Base-by-base conservation (phyloP, 352 stramenopile genomes). In the Salisapilia sapeloensis region DNA sequence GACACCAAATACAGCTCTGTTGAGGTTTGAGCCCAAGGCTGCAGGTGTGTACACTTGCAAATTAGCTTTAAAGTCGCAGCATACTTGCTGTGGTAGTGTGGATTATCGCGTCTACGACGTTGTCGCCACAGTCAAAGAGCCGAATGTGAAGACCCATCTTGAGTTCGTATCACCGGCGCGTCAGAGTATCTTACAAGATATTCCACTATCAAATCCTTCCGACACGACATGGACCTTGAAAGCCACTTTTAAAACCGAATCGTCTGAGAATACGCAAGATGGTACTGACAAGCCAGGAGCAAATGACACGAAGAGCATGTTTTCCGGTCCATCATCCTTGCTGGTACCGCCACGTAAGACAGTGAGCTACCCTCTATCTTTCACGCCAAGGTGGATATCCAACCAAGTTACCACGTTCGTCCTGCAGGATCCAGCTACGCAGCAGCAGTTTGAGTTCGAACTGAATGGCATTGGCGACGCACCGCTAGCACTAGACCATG, bases 401-500 rank as follows among this genome's bases (percentile, higher is more conserved):
- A 48, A 66, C 6, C 69, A 94, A 28, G 82, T 58, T 3, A 77
- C 42, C 21, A 84, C 39, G 9, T 66, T 95, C 30, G 55, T 54
- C 4, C 50, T 95, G 19, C 20, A 76, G 17, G 96, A 96, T 31
- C 60, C 66, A 3, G 30, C 61, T 5, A 92, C 69, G 6, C 58
- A 85, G 29, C 80, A 94, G 31, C 60, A 70, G 22, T 94, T 95
- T 23, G 72, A 94, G 33, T 96, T 94, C 44, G 50, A 82, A 2
- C 39, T 97, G 2, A 70, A 47, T 14, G 84, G 84, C 3, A 62
- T 71, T 6, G 85, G 60, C 2, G 80, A 96, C 41, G 81, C 93
- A 36, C 86, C 90, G 0, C 48, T 96, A 0, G 85, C 89, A 1
- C 78, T 93, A 35, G 80, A 93, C 22, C 74, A 96, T 35, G 41